Conservation (phyloP, 306 rosid species). For the Lupinus albus region DNA sequence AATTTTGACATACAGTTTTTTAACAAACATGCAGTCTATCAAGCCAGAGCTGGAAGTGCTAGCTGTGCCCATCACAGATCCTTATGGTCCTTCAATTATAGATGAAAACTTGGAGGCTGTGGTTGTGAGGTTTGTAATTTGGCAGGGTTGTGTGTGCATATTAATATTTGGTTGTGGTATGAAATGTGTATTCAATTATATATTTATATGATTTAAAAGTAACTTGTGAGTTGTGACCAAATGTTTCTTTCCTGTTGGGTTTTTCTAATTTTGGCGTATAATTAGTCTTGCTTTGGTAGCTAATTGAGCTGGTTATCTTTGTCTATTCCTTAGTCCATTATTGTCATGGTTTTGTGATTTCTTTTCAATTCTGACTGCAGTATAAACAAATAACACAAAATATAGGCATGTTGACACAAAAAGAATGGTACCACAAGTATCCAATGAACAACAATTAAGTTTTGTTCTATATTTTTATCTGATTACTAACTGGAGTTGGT, state of each 20-base stretch:
- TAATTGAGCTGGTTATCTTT: constrained; percentile 11
- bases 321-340: constrained; percentile 1
- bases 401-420: constrained; percentile 14
- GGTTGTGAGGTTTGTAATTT: constrained; percentile 73
- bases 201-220: constrained; percentile 6
- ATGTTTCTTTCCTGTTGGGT: constrained; percentile 19
- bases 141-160: constrained; percentile 12
- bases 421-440: too few relatives aligned
- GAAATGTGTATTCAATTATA: constrained; percentile 11
- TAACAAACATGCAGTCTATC: constrained; percentile 61
- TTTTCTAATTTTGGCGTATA: not conserved
- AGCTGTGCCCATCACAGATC: constrained; percentile 81
- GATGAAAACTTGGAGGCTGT: constrained; percentile 90
- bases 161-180: constrained; percentile 25
- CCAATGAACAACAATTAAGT: too few relatives aligned
- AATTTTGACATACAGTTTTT: constrained; percentile 6
- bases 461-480: not conserved
- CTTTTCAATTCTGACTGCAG: not conserved
- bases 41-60: constrained; percentile 77
- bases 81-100: constrained; percentile 86
- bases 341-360: constrained; percentile 29
- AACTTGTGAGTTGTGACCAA: constrained; percentile 4
- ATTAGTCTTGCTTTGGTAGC: constrained; percentile 16
- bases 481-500: constrained; percentile 39
- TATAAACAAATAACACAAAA: constrained; percentile 17